phyloP scores from a whole-genome alignment of 1,284 basidiomycete species.

The Microbotryum saponariae region DNA sequence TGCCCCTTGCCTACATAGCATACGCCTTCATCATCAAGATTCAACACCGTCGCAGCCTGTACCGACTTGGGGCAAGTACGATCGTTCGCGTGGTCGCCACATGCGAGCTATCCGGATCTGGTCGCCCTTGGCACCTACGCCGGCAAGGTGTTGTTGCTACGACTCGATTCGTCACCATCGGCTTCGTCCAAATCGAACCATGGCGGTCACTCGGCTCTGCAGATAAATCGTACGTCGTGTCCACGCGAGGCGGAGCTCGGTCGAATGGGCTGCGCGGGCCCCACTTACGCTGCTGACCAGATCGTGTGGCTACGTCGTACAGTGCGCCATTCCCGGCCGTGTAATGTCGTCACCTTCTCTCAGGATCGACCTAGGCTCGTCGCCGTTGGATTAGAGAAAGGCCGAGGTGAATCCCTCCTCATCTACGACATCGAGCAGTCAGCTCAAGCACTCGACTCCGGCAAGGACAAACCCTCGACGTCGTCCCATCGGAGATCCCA shows the following conservation, averaged over 20 bases:
- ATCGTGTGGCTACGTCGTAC: not conserved
- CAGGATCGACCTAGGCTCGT: slow-evolving; percentile 27
- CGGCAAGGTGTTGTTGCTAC: slow-evolving; percentile 28
- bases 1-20: not conserved
- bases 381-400: slow-evolving; percentile 35
- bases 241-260: not conserved
- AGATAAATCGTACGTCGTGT: slow-evolving; percentile 19
- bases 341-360: slow-evolving; percentile 33
- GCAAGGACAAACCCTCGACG: not conserved
- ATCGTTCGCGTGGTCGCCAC: slow-evolving; percentile 32
- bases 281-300: not conserved
- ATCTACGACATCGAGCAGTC: slow-evolving; percentile 31
- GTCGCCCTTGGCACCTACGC: slow-evolving; percentile 30
- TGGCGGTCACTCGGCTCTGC: slow-evolving; percentile 3
- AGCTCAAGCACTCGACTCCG: slow-evolving; percentile 3
- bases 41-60: slow-evolving; percentile 24
- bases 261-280: too few species aligned
- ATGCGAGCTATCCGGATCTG: slow-evolving; percentile 17
- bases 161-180: slow-evolving; percentile 15
- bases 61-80: slow-evolving; percentile 27
- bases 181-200: slow-evolving; percentile 7
- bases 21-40: not conserved
- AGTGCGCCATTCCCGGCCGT: slow-evolving; percentile 33
- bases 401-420: slow-evolving; percentile 33
- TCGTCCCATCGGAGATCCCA: not conserved